Evolutionary conservation across 2,329 filamentous ascomycete genomes (phyloP).

Genomic region (Verruconis gallopava): DNA sequence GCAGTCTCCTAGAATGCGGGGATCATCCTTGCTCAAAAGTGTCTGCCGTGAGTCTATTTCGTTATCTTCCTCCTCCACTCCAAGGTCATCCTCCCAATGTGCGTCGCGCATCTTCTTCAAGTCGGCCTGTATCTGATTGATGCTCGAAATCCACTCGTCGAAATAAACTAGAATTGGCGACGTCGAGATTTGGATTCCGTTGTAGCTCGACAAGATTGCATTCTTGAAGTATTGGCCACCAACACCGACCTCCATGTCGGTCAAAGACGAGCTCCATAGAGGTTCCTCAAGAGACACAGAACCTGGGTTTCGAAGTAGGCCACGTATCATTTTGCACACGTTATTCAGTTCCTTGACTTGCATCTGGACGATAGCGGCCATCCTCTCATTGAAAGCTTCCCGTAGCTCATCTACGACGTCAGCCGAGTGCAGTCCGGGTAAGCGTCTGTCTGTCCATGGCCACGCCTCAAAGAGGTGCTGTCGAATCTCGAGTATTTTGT

Average conservation of each 20-base stretch:
- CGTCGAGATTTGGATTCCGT: conserved; percentile 59
- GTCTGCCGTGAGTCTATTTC: conserved; percentile 51
- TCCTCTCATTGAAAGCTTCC: conserved; percentile 52
- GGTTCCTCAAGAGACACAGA: conserved; percentile 34
- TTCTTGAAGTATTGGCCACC: conserved; percentile 58
- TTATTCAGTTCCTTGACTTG: conserved; percentile 52
- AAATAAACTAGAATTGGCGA: conserved; percentile 51
- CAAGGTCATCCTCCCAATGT: conserved; percentile 62
- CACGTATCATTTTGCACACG: conserved; percentile 52
- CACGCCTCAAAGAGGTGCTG: conserved; percentile 60
- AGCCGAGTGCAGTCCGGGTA: conserved; percentile 52
- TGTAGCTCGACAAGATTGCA: conserved; percentile 53
- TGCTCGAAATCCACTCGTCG: conserved; percentile 57
- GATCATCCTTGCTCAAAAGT: conserved; percentile 60
- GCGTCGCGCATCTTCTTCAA: conserved; percentile 53
- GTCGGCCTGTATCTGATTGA: conserved; percentile 52
- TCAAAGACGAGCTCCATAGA: conserved; percentile 3
- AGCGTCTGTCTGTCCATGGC: conserved; percentile 55
- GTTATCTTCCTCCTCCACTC: conserved; percentile 53
- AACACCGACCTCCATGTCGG: conserved; percentile 47
- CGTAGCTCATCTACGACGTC: conserved; percentile 58
- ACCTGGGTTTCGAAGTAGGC: conserved; percentile 37
- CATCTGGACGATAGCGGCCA: conserved; percentile 48
- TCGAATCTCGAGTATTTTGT: conserved; percentile 55
- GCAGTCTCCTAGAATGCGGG: conserved; percentile 46